These are phyloP conservation scores for Metarhizium robertsii DNA, from an alignment of 2,329 filamentous ascomycete genomes.

Conservation along the genomic window DNA sequence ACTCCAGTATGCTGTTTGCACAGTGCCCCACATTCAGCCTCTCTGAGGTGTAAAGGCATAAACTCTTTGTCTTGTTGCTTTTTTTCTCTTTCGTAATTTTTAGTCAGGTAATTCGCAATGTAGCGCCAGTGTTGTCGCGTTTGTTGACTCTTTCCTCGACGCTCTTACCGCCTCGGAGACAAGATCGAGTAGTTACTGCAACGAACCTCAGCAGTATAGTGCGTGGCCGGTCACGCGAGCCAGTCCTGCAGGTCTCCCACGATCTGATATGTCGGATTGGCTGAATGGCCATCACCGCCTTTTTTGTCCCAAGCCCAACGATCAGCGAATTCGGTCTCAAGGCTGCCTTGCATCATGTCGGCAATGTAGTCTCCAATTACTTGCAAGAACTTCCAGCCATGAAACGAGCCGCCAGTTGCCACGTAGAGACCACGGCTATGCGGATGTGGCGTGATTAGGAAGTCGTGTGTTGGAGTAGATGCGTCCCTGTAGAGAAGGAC, in stretches of 20 bases:
- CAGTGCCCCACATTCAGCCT: neutral
- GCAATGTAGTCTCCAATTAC: conserved; percentile 51
- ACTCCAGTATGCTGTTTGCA: neutral
- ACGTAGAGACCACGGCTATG: conserved; percentile 44
- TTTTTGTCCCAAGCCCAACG: conserved; percentile 39
- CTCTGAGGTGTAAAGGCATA: neutral
- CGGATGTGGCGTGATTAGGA: conserved; percentile 45
- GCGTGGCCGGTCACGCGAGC: conserved; percentile 15
- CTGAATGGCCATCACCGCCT: conserved; percentile 28
- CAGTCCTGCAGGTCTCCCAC: conserved; percentile 30
- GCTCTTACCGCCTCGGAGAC: neutral
- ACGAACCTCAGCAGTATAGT: neutral
- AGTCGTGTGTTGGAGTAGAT: conserved; percentile 52
- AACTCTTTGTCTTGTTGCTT: neutral
- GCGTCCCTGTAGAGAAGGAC: conserved; percentile 39
- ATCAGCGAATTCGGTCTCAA: conserved; percentile 26
- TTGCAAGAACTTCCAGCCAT: conserved; percentile 57
- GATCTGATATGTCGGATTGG: conserved; percentile 32
- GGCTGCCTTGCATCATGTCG: conserved; percentile 34
- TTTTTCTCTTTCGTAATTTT: neutral
- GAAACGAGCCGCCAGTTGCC: conserved; percentile 54
- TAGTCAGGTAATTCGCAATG: neutral
- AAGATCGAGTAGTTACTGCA: neutral
- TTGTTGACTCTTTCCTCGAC: neutral
- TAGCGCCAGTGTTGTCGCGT: neutral